phyloP scores from a whole-genome alignment of 78 protist species.

The Parvularia atlantis region DNA sequence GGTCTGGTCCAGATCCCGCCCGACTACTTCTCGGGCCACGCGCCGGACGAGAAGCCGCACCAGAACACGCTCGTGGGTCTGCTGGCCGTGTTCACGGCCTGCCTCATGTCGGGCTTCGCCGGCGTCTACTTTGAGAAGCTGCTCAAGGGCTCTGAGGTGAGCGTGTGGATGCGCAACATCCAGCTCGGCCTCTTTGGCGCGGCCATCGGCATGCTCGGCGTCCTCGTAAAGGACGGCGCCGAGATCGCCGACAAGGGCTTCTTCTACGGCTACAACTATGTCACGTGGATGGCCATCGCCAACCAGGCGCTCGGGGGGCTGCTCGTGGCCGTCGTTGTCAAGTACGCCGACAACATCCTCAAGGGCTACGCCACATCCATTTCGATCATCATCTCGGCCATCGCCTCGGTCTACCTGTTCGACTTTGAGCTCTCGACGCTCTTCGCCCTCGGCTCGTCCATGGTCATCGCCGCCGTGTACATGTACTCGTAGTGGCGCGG shows the following conservation, averaged over 20 bases:
- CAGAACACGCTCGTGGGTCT: constrained; percentile 1
- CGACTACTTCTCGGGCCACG: neutral
- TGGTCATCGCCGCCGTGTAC: constrained; percentile 19
- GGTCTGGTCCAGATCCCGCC: constrained; percentile 19
- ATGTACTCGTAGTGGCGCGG: constrained; percentile 24
- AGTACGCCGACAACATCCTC: constrained; percentile 69
- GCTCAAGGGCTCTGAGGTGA: constrained; percentile 25
- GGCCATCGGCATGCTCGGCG: neutral
- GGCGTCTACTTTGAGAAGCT: constrained; percentile 56
- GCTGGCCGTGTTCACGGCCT: constrained; percentile 29
- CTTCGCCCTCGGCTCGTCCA: constrained; percentile 25
- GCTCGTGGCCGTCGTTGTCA: constrained; percentile 51
- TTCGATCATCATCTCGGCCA: constrained; percentile 36
- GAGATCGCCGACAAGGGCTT: constrained; percentile 16
- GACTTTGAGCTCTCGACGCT: constrained; percentile 1
- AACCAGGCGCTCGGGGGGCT: constrained; percentile 55
- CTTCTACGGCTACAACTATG: constrained; percentile 22
- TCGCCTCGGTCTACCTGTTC: constrained; percentile 20
- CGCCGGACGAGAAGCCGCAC: neutral
- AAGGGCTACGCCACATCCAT: constrained; percentile 55
- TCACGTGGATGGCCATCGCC: constrained; percentile 1
- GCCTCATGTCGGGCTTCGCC: constrained; percentile 43
- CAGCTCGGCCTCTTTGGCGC: constrained; percentile 25
- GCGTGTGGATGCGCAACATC: constrained; percentile 49
- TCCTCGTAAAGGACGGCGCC: neutral